Base-by-base conservation (phyloP, 306 rosid genomes). In the Inga leiocalycina region DNA sequence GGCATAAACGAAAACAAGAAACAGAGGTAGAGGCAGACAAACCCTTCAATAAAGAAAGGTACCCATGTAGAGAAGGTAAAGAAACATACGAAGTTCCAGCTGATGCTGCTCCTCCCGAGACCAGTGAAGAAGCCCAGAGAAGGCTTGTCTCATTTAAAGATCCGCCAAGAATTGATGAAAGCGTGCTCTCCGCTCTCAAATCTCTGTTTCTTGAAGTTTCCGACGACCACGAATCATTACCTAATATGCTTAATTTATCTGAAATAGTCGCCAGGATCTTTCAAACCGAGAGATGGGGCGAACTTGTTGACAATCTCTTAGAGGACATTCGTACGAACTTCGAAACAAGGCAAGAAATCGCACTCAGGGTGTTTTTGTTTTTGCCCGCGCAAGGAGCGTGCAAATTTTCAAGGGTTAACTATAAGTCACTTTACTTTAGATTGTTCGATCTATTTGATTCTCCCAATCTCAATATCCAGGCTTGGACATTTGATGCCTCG, bases 221-320 rank as follows among this genome's bases (percentile, higher is more conserved):
- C 35, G n/a, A 37, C 39, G 1, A 17, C 2, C 76, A 64, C 8
- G 57, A 77, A 5, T 2, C 17, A 10, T 2, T 62, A 16, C 41
- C 43, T 24, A 4, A n/a, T 14, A 6, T 16, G 19, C 0, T 10
- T 32, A 12, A 4, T 46, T 44, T 81, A 10, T 27, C 71, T 24
- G 37, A 30, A 62, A 10, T 20, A 20, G 34, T 51, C 22, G n/a
- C 43, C 15, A 51, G 80, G 71, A 10, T 71, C 27, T 81, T n/a
- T 44, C 3, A 10, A 10, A n/a, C 1, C 30, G 72, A 37, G 4
- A 66, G 56, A 16, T 85, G 6, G 5, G 20, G 3, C 44, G 32
- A 81, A 52, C 71, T 80, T 81, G 82, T 80, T 39, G 76, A 71
- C 10, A 76, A 76, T 64, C 11, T 80, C 10, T 1, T 71, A 24